These are phyloP conservation scores for Parsonsia alboflavescens DNA, from an alignment of 257 asterid genomes.

Conservation along the genomic window DNA sequence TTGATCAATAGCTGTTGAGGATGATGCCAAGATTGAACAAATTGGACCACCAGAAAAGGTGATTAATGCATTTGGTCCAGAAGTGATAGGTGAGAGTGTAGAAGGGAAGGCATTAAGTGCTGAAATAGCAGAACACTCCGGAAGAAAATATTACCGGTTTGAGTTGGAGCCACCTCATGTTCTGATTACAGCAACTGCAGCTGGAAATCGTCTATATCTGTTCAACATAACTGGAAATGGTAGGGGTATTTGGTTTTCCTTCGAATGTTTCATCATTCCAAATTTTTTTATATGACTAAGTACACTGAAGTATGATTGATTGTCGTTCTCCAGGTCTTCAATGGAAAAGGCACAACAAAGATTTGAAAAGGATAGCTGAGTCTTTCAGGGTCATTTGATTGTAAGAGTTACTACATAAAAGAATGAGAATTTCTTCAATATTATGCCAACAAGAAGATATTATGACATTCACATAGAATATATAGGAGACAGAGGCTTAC, in stretches of 20 bases:
- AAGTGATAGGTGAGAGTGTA: slow-evolving; percentile 84
- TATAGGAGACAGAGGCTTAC: neutral
- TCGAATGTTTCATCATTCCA: slow-evolving; percentile 2
- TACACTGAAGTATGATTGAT: neutral
- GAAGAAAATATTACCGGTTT: slow-evolving; percentile 82
- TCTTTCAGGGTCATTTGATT: slow-evolving; percentile 69
- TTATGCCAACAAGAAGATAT: neutral
- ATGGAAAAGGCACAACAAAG: slow-evolving; percentile 90
- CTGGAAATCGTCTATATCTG: slow-evolving; percentile 91
- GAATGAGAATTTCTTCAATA: neutral
- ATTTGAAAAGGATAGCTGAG: slow-evolving; percentile 71
- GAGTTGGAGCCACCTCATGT: slow-evolving; percentile 94
- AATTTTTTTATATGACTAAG: neutral
- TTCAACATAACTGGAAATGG: slow-evolving; percentile 81
- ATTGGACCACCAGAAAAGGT: slow-evolving; percentile 89
- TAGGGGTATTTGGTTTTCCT: slow-evolving; percentile 21
- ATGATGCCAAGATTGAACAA: slow-evolving; percentile 66
- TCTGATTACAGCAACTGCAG: slow-evolving; percentile 90
- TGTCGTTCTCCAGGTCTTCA: slow-evolving; percentile 68
- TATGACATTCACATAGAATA: neutral
- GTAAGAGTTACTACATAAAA: neutral
- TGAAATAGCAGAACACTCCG: slow-evolving; percentile 51
- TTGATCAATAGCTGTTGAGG: slow-evolving; percentile 56
- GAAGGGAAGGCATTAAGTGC: slow-evolving; percentile 86
- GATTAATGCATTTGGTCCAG: slow-evolving; percentile 93